These are phyloP conservation scores for Wickerhamomyces canadensis DNA, from an alignment of 805 yeast species.

Conservation along the genomic window DNA sequence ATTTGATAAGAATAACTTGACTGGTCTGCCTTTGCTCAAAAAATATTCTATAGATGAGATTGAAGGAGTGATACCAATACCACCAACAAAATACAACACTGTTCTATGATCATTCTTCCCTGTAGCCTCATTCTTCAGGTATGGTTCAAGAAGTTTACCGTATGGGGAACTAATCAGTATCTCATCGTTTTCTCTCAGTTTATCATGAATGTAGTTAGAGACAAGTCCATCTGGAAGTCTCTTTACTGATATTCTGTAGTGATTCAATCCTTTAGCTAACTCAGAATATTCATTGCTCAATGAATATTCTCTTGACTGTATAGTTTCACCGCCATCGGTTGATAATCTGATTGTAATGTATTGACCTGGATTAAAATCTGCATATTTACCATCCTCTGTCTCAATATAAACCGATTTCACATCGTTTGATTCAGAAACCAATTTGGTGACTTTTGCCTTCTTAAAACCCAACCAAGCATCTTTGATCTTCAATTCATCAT, in stretches of 20 bases:
- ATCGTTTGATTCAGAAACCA: conserved; percentile 38
- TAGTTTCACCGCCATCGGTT: conserved; percentile 31
- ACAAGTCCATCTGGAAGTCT: conserved; percentile 41
- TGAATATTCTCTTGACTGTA: conserved; percentile 56
- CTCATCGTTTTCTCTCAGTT: conserved; percentile 41
- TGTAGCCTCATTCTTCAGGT: conserved; percentile 19
- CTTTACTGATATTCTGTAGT: conserved; percentile 56
- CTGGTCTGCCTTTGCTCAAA: conserved; percentile 12
- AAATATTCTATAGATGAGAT: conserved; percentile 42
- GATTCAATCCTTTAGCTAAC: conserved; percentile 15
- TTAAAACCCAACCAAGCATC: conserved; percentile 59
- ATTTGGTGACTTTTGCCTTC: conserved; percentile 38
- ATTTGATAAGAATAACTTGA: conserved; percentile 13
- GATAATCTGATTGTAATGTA: conserved; percentile 32
- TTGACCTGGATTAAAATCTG: conserved; percentile 33
- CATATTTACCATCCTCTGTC: conserved; percentile 36
- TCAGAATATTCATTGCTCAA: conserved; percentile 35
- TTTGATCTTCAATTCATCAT: conserved; percentile 22
- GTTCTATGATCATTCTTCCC: conserved; percentile 19
- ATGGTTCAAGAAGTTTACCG: conserved; percentile 42
- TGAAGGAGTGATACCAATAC: conserved; percentile 66
- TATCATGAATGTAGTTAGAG: conserved; percentile 44
- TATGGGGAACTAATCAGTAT: conserved; percentile 52
- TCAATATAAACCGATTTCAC: conserved; percentile 48
- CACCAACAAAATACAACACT: conserved; percentile 47